These are phyloP conservation scores for Fusarium fujikuroi DNA, from an alignment of 2,329 filamentous ascomycete species.

Conservation along the genomic window DNA sequence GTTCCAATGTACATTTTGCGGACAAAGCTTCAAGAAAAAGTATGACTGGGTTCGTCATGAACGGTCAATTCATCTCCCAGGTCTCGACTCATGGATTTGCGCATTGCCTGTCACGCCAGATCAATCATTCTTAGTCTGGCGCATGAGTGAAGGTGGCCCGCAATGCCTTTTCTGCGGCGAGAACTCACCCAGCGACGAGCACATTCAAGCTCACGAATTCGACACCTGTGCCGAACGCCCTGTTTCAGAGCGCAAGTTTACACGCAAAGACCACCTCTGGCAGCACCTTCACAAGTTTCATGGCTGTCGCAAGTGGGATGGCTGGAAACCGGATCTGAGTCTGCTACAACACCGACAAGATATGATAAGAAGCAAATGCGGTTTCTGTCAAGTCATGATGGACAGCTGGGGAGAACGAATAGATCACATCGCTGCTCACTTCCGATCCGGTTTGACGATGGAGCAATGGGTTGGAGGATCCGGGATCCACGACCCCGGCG, in stretches of 20 bases:
- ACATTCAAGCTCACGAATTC: constrained; percentile 55
- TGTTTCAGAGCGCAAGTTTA: constrained; percentile 55
- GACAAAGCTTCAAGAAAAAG: constrained; percentile 52
- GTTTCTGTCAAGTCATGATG: constrained; percentile 44
- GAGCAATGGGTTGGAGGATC: constrained; percentile 40
- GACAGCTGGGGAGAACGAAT: constrained; percentile 45
- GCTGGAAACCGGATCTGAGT: constrained; percentile 59
- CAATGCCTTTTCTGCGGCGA: constrained; percentile 55
- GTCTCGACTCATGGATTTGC: constrained; percentile 61
- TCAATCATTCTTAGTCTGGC: constrained; percentile 59
- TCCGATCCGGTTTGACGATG: constrained; percentile 46
- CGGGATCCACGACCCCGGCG: constrained; percentile 34
- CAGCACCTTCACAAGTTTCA: constrained; percentile 57
- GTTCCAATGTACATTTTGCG: constrained; percentile 54
- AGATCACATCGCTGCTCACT: constrained; percentile 46
- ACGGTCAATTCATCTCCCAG: constrained; percentile 59
- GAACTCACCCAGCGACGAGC: constrained; percentile 47
- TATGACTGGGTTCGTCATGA: constrained; percentile 61
- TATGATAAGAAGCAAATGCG: constrained; percentile 43
- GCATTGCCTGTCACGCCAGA: constrained; percentile 50
- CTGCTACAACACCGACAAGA: constrained; percentile 48
- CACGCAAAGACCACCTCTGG: constrained; percentile 56
- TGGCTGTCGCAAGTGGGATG: constrained; percentile 56
- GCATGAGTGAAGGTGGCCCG: constrained; percentile 57
- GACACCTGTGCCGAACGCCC: constrained; percentile 61